phyloP scores from a whole-genome alignment of 495 filamentous ascomycete species.

The Beverwykella pulmonaria region DNA sequence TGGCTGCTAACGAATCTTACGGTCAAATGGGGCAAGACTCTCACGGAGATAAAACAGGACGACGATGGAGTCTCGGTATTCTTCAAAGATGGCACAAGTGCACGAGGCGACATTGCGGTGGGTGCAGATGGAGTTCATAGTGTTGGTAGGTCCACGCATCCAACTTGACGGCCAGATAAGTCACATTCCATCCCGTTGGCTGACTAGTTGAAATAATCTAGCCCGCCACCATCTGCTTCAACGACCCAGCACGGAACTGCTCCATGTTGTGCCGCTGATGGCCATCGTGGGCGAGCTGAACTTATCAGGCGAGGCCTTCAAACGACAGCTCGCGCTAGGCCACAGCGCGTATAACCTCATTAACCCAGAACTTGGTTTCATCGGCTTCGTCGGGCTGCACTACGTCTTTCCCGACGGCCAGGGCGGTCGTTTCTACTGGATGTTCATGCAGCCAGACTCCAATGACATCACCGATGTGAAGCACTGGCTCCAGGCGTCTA shows the following conservation, averaged over 20 bases:
- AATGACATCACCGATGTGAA: not conserved
- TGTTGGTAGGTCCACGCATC: not conserved
- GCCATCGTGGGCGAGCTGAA: slow-evolving; percentile 3
- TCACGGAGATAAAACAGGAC: not conserved
- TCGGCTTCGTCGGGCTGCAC: slow-evolving; percentile 13
- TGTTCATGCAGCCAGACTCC: slow-evolving; percentile 4
- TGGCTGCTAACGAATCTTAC: slow-evolving; percentile 2
- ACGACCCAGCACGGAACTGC: not conserved
- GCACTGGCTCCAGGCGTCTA: slow-evolving; percentile 12
- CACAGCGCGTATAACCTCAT: slow-evolving; percentile 7
- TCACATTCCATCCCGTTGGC: not conserved
- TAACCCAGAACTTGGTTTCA: slow-evolving; percentile 8
- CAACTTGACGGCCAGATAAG: not conserved
- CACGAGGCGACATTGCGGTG: slow-evolving; percentile 2
- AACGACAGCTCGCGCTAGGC: slow-evolving; percentile 2
- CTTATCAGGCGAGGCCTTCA: slow-evolving; percentile 6
- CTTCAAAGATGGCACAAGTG: slow-evolving; percentile 10
- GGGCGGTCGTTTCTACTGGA: slow-evolving; percentile 8
- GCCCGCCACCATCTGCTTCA: slow-evolving; percentile 1
- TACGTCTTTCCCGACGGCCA: slow-evolving; percentile 2
- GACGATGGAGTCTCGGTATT: slow-evolving; percentile 3
- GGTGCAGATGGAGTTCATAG: slow-evolving; percentile 11
- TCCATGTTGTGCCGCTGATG: not conserved
- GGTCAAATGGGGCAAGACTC: slow-evolving; percentile 3
- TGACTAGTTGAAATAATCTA: not conserved